Evolutionary conservation across 1,284 basidiomycete species (phyloP), one percentile per base, ranked within the genome.

Genomic region (Cerrena zonata): DNA sequence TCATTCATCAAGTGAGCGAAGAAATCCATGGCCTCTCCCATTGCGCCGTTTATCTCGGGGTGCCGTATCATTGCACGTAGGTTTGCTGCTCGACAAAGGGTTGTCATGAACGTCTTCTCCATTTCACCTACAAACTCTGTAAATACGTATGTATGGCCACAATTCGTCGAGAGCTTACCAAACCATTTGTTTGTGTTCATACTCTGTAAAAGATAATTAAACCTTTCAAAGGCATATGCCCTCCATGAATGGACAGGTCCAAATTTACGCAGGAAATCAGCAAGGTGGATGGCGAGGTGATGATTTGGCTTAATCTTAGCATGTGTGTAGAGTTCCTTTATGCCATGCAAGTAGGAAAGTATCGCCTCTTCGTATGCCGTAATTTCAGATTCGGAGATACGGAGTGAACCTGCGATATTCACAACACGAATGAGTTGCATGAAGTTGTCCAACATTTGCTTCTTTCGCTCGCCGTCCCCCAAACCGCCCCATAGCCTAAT

Each of bases 161-260:
- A 37, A n/a, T n/a, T n/a, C n/a, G n/a, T n/a, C n/a, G n/a, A n/a
- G n/a, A n/a, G 47, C 58, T 25, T 34, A 70, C 69, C 65, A 36
- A 67, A 64, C 53, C 60, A 62, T 10, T 53, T 45, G 34, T 71
- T 70, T 1, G 65, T 67, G 11, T 57, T 56, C 12, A 66, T 53
- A 4, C 58, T 43, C 46, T 69, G 69, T 2, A 72, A 45, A 4
- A 67, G 27, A 38, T 61, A 56, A 48, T 72, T 72, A 48, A 63
- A 66, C 10, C 65, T 47, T 47, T 73, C 70, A 46, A 71, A 71
- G 1, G 65, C 53, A 48, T 64, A 71, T 38, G 64, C 66, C n/a
- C 70, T 53, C 67, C 67, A 71, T 1, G 62, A 56, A 49, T 69
- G 66, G 1, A 60, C 60, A 2, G 71, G 70, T 0, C 72, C 69